Base-by-base conservation (phyloP, 2,329 filamentous ascomycete genomes). In the Colletotrichum lindemuthianum region DNA sequence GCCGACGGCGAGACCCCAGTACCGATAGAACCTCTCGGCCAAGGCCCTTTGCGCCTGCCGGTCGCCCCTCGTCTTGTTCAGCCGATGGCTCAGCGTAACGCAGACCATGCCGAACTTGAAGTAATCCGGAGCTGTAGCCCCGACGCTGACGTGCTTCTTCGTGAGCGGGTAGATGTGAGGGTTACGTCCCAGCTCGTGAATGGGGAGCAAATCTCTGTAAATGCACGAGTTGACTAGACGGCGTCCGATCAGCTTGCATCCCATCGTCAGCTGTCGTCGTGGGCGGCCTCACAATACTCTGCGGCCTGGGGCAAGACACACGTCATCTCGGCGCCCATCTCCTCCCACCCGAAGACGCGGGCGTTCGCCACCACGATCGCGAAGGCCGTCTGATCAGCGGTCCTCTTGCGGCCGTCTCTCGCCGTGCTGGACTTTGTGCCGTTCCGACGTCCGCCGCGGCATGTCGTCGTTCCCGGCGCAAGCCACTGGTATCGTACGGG, bases 71-170 rank as follows among this genome's bases (percentile, higher is more conserved):
- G 60, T 68, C 16, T 69, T 70, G 66, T 75, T 77, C 16, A 76
- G 71, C 44, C 73, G 71, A 54, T 78, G 76, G 39, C 69, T 73
- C 12, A 78, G 52, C 4, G 70, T 67, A 68, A 75, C 71, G 60
- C 74, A 75, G 39, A 76, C 58, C 9, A 75, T 68, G n/a, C 69
- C 68, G 33, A 55, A 44, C 34, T 34, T 41, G 4, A 60, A 13
- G 15, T 55, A 49, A 8, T 54, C 50, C 6, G 58, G 58, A 12
- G 13, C 13, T 43, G 24, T 41, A 12, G 50, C 43, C 11, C 34
- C 58, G 11, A 50, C 34, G 9, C 41, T 50, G 37, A 60, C 16
- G 40, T 60, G 50, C 11, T 9, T 55, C 3, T 34, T 59, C 2
- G 72, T 69, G 49, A 77, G 65, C 2, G 44, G 56, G 55, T 73